Percentiles rank a stretch among this genome's conserved stretches.
Evolutionary conservation across 2,329 filamentous ascomycete genomes (phyloP).

Genomic region (Monilinia fructicola): DNA sequence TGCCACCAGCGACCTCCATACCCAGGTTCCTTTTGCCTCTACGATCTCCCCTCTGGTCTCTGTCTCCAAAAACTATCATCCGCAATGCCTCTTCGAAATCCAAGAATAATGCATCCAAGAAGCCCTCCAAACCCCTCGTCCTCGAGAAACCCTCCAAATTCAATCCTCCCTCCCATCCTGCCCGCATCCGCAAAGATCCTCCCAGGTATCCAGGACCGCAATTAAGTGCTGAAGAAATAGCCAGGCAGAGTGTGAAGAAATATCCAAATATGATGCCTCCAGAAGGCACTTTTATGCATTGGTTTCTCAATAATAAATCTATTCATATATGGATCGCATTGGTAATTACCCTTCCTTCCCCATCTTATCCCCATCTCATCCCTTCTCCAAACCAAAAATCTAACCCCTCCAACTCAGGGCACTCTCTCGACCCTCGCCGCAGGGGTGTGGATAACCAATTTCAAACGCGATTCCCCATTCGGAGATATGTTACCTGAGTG

Average conservation of each 20-base stretch:
- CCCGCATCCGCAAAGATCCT: conserved; percentile 58
- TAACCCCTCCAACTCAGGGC: conserved; percentile 29
- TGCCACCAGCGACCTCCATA: conserved; percentile 51
- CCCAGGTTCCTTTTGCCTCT: conserved; percentile 69
- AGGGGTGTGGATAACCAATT: conserved; percentile 75
- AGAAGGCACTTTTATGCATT: conserved; percentile 76
- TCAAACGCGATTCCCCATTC: conserved; percentile 75
- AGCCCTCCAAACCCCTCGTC: conserved; percentile 57
- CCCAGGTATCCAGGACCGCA: conserved; percentile 71
- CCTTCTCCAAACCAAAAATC: background rate
- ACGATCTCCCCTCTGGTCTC: conserved; percentile 56
- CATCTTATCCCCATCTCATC: background rate
- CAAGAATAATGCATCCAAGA: conserved; percentile 26
- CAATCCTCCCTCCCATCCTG: conserved; percentile 85
- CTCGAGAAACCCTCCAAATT: conserved; percentile 88
- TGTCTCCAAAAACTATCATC: conserved; percentile 37
- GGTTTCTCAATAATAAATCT: conserved; percentile 74
- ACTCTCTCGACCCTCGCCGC: conserved; percentile 56
- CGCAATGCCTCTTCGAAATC: conserved; percentile 42
- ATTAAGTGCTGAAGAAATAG: conserved; percentile 63
- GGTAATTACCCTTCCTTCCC: conserved; percentile 51
- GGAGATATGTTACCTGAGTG: conserved; percentile 73
- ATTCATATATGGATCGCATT: conserved; percentile 84
- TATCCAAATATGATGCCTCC: conserved; percentile 92
- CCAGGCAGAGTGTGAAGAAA: conserved; percentile 64